Evolutionary conservation across 306 rosid genomes (phyloP).

Genomic region (Vicia faba): DNA sequence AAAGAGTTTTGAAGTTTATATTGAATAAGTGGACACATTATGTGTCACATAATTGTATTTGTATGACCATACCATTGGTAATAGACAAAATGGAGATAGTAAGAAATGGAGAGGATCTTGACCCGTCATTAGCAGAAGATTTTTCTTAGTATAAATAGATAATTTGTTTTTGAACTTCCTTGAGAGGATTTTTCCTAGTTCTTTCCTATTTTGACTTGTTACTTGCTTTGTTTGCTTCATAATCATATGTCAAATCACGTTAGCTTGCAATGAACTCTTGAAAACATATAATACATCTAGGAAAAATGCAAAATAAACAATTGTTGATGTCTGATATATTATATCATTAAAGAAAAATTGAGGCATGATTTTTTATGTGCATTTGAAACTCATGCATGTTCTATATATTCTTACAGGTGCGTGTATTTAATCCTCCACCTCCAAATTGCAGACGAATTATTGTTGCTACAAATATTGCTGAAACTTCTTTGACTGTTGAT

Average conservation of each 20-base stretch:
- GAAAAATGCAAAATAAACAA: not conserved
- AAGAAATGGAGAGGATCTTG: no score
- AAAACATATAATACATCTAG: conserved; percentile 23
- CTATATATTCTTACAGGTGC: conserved; percentile 64
- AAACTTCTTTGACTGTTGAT: conserved; percentile 97
- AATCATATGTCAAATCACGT: conserved; percentile 1
- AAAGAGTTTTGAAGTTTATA: no score
- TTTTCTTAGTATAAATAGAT: not conserved
- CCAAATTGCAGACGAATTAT: conserved; percentile 90
- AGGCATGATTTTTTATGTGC: conserved; percentile 6
- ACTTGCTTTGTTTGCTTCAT: conserved; percentile 29
- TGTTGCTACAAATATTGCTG: conserved; percentile 96
- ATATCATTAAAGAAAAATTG: conserved; percentile 7
- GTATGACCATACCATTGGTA: no score
- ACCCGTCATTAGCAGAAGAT: no score
- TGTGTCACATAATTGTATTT: no score
- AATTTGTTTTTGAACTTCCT: conserved; percentile 12
- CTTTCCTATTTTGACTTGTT: conserved; percentile 25
- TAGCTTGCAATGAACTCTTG: conserved; percentile 25
- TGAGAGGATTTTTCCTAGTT: conserved; percentile 24
- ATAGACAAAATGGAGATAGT: no score
- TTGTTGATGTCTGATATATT: conserved; percentile 22
- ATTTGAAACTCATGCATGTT: conserved; percentile 40
- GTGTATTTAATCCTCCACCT: conserved; percentile 89
- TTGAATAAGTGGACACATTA: no score